A percentile compares a stretch with the other conserved stretches of the same genome.
phyloP scores from a whole-genome alignment of 768 basidiomycete genomes.

The Asterophora parasitica region DNA sequence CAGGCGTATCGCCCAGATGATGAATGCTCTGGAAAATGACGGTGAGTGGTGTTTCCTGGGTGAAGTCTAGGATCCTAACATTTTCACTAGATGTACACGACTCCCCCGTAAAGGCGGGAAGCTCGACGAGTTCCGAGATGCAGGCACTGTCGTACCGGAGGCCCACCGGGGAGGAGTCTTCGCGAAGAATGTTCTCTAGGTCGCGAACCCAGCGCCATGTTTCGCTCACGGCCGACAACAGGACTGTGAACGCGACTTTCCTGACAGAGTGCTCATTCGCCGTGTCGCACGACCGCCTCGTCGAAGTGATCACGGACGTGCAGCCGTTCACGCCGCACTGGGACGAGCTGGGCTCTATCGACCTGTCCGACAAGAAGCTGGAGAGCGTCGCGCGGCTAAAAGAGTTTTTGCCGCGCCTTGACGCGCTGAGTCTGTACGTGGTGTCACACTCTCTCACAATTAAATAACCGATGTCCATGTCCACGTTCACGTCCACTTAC shows the following conservation, averaged over 20 bases:
- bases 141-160: constrained; percentile 41
- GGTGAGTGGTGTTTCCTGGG: constrained; percentile 37
- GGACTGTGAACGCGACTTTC: constrained; percentile 46
- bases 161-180: constrained; percentile 25
- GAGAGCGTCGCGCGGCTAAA: constrained; percentile 81
- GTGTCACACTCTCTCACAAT: constrained; percentile 25
- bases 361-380: constrained; percentile 66
- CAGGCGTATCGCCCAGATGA: constrained; percentile 76
- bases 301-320: constrained; percentile 90
- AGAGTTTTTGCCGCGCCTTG: constrained; percentile 84
- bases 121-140: constrained; percentile 40
- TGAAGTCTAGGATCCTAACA: neutral
- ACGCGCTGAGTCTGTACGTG: constrained; percentile 71
- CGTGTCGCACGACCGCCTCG: constrained; percentile 86
- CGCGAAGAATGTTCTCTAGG: constrained; percentile 41
- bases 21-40: constrained; percentile 66
- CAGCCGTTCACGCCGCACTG: constrained; percentile 94
- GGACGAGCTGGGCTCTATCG: constrained; percentile 74
- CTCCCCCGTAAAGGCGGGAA: constrained; percentile 50
- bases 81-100: constrained; percentile 32
- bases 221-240: constrained; percentile 26
- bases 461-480: too few relatives aligned
- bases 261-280: constrained; percentile 97
- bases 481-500: too few relatives aligned
- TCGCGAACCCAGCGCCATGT: constrained; percentile 33